Evolutionary conservation across 495 filamentous ascomycete genomes (phyloP).

Genomic region (Tuber aestivum): DNA sequence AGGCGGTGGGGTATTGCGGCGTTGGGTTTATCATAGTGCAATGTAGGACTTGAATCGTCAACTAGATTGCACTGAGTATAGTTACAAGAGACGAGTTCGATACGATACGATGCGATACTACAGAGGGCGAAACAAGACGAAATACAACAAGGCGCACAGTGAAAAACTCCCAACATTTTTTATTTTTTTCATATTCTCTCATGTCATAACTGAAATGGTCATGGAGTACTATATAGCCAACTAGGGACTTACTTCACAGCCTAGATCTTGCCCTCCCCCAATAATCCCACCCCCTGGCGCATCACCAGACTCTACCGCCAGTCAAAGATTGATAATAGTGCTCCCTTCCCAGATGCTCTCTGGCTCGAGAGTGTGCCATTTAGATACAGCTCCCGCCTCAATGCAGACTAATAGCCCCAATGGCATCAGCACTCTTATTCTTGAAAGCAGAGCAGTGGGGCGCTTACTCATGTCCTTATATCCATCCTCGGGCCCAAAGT

Average conservation of each 20-base stretch:
- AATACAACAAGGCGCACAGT: neutral
- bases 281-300: neutral
- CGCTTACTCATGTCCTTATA: constrained; percentile 68
- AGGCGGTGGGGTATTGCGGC: neutral
- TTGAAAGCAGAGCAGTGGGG: neutral
- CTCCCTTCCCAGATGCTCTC: constrained; percentile 87
- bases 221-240: neutral
- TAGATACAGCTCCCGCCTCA: constrained; percentile 76
- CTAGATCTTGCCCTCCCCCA: neutral
- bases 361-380: constrained; percentile 75
- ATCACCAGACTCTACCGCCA: neutral
- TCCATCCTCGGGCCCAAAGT: constrained; percentile 83
- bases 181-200: neutral
- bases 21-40: neutral
- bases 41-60: neutral
- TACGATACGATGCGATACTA: neutral
- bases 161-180: neutral
- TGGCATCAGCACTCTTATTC: constrained; percentile 3
- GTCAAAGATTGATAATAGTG: constrained; percentile 58
- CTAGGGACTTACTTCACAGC: neutral
- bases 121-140: neutral
- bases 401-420: constrained; percentile 57
- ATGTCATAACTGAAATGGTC: neutral
- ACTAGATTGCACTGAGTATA: neutral
- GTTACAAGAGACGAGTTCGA: neutral